Evolutionary conservation across 208 protist species (phyloP), one percentile per base, ranked within the genome.

Genomic region (Trypanosoma theileri): DNA sequence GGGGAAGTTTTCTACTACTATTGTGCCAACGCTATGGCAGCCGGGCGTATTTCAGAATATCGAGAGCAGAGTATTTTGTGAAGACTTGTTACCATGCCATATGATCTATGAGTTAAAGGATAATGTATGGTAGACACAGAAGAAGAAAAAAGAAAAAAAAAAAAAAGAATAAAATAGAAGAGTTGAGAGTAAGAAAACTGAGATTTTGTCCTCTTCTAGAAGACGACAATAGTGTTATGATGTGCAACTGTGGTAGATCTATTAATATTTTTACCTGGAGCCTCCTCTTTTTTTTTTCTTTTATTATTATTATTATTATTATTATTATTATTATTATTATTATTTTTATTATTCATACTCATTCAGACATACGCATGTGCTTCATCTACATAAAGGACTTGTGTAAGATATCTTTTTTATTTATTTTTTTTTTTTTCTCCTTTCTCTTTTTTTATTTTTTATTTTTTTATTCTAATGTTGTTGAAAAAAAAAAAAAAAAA

Each of bases 1-100:
- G 61, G 56, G 4, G 79, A 81, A 19, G 75, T 77, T 35, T 88
- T 87, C 66, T 78, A 88, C 45, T 86, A 88, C 66, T 91, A 91
- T 73, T 94, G 88, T 55, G 88, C 88, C 16, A 94, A 94, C 45
- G 71, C 85, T 51, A 41, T 66, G 28, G 56, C 64, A 50, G 13
- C 64, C 7, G 71, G 71, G 17, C 11, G 41, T 8, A 24, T 70
- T 57, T 57, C 56, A 44, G 26, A 66, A n/a, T 61, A 48, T 14
- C 22, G 10, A 42, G 61, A 64, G 19, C 12, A 17, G 4, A 44
- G n/a, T 66, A 0, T 42, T 17, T 24, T 58, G 22, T 67, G 52
- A 58, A 40, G 8, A 21, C 6, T 53, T 17, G 22, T 19, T 14
- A 11, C 11, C 9, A 48, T 11, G 11, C 16, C 44, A 11, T 48